Conservation (phyloP, 805 yeast species). For the Kodamaea neixiangensis region DNA sequence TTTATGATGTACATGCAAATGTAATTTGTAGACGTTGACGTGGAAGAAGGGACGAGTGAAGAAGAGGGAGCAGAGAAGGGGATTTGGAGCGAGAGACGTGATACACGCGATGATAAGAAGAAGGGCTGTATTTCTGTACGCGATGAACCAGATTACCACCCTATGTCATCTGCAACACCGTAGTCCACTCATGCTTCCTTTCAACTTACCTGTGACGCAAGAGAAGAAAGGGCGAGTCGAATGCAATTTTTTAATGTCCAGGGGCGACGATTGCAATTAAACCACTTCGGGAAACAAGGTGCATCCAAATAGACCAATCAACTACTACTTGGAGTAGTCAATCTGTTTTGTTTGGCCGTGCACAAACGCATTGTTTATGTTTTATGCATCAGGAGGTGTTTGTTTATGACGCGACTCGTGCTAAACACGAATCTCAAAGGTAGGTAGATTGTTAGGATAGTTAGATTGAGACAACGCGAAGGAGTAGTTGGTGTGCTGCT, state of each 20-base stretch:
- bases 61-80: neutral
- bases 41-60: neutral
- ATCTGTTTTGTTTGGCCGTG: neutral
- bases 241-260: neutral
- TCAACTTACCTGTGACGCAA: neutral
- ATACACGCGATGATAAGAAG: no score
- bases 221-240: neutral
- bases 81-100: no score
- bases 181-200: neutral
- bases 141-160: neutral
- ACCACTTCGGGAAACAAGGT: neutral
- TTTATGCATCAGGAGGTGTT: neutral
- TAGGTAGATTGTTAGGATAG: neutral
- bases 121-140: no score
- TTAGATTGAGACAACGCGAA: neutral
- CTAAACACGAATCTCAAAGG: neutral
- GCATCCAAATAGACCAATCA: neutral
- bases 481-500: neutral
- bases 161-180: neutral
- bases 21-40: neutral
- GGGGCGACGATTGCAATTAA: neutral
- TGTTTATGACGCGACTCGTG: neutral
- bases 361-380: neutral
- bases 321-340: neutral
- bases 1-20: slow-evolving; percentile 3